Base-by-base conservation (phyloP, 306 rosid species). In the Luffa acutangula region DNA sequence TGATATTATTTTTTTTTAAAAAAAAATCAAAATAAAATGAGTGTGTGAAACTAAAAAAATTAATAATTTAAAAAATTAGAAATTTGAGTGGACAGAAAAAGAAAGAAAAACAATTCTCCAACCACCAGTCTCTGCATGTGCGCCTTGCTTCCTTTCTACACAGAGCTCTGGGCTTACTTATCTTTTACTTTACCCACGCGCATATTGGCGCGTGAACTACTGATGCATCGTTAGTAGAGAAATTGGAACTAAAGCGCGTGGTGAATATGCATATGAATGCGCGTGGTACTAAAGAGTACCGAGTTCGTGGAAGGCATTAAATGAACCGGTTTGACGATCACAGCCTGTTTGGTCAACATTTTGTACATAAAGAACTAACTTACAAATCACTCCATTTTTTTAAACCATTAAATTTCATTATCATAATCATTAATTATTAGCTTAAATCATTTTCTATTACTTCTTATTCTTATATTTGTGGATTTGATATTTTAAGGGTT, bases 111-210 rank as follows among this genome's bases (percentile, higher is more conserved):
- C 0, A 66, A 37, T 7, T 15, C 46, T 74, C 39, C 78, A 74
- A 74, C 62, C 31, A 74, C 31, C 46, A 0, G 31, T 13, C 21
- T 31, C 14, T 33, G 78, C 78, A 74, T 74, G 78, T 74, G 78
- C 78, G 62, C 31, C 33, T 74, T 74, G 78, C 78, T 74, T 74
- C 78, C 78, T 31, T 49, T 49, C 3, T 31, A 73, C 12, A 46
- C 54, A 46, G 42, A 21, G 53, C 46, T 21, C 21, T 71, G 17
- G 7, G 56, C 1, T 13, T 3, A 65, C 72, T 37, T 3, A 14
- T 4, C 20, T 12, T 43, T 49, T 33, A 17, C 15, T 51, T 7
- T 2, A 51, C 31, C 21, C 78, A 49, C 78, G 45, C 31, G 33
- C 45, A 5, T 2, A 0, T 7, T 74, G 15, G 6, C 62, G 62